Base-by-base conservation (phyloP, 805 yeast species). In the Candida ovalis region DNA sequence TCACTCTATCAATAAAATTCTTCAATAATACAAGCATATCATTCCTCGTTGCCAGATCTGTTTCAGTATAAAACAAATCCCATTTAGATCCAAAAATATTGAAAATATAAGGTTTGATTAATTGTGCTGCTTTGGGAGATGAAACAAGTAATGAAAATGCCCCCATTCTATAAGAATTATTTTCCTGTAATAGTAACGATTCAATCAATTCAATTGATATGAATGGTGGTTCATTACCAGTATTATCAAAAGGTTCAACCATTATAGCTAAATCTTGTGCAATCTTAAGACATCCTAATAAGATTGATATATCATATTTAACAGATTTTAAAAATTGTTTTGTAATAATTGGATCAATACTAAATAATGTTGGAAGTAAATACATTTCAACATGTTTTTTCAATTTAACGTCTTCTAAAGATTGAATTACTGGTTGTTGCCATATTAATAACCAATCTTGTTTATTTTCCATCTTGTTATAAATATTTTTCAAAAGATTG, bases 31-130 rank as follows among this genome's bases (percentile, higher is more conserved):
- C 81, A 24, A 73, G 71, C 44, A 87, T 80, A 41, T 79, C 82
- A 53, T 82, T 83, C 59, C 97, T 72, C 1, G 78, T 72, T 51
- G 86, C 91, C 15, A 88, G 73, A 47, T 84, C 81, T 18, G 77
- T 71, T 49, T 87, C 95, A n/a, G 76, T 71, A 48, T 85, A 75
- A 51, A 83, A 73, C 3, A 75, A 66, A 27, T 76, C 77, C 4
- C 84, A 57, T 27, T 75, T 66, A 0, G 69, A 60, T 35, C 64
- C 55, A 0, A 90, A 54, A 1, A 77, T 56, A 0, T 70, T 68
- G 47, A 77, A 77, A 0, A 79, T 70, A 23, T 62, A 62, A 0
- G 66, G 43, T 1, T 78, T 72, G 2, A 91, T 73, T 0, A 81
- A 80, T 43, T 69, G 71, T 0, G 96, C 78, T 2, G 78, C 77